A percentile compares a stretch with the other conserved stretches of the same genome.
These are phyloP conservation scores for Aureobasidium sp. DNA, from an alignment of 2,329 filamentous ascomycete species.

Conservation along the genomic window DNA sequence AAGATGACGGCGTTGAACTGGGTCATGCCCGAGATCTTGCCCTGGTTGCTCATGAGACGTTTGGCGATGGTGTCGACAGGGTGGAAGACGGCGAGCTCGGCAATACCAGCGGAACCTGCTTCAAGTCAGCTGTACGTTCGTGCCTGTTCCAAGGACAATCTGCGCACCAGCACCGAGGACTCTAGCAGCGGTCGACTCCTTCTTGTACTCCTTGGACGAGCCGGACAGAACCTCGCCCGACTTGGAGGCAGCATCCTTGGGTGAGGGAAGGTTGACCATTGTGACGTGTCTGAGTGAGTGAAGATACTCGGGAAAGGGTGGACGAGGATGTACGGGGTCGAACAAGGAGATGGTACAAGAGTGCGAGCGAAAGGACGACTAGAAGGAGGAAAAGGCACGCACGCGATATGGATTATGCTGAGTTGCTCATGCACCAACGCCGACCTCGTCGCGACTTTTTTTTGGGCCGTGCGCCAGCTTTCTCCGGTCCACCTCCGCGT, in stretches of 20 bases:
- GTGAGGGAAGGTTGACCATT: slow-evolving; percentile 19
- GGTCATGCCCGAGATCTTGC: slow-evolving; percentile 51
- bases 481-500: slow-evolving; percentile 3
- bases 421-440: background rate
- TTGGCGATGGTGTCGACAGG: slow-evolving; percentile 98
- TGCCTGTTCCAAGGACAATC: background rate
- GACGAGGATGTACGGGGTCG: background rate
- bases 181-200: slow-evolving; percentile 81
- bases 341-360: background rate
- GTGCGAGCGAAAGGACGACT: background rate
- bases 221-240: slow-evolving; percentile 1
- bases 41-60: slow-evolving; percentile 97
- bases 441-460: background rate
- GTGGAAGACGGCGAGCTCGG: slow-evolving; percentile 88
- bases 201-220: slow-evolving; percentile 56
- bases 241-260: slow-evolving; percentile 9
- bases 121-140: slow-evolving; percentile 1
- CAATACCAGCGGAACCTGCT: slow-evolving; percentile 81
- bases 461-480: background rate
- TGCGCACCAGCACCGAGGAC: slow-evolving; percentile 78
- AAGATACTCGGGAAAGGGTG: background rate
- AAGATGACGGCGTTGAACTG: slow-evolving; percentile 90
- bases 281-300: background rate
- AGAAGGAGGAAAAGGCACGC: background rate
- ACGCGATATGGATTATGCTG: slow-evolving; percentile 5